Percentiles rank a stretch among this genome's conserved stretches.
phyloP scores from a whole-genome alignment of 352 stramenopile species.

The Phytopythium boreale region DNA sequence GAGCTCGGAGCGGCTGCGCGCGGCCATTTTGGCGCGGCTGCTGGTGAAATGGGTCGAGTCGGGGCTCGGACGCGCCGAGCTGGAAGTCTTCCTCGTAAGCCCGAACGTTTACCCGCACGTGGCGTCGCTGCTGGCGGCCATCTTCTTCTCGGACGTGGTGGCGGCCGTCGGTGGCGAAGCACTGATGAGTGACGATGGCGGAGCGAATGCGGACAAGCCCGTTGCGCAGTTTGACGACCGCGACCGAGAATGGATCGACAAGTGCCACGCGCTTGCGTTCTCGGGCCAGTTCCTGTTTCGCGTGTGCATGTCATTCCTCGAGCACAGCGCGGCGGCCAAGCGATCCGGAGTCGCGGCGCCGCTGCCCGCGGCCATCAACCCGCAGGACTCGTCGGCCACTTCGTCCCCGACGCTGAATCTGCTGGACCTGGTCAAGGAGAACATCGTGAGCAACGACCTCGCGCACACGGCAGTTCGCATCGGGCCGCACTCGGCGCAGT shows the following conservation, averaged over 20 bases:
- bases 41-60: constrained; percentile 87
- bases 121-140: constrained; percentile 53
- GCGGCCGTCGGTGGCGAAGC: not conserved
- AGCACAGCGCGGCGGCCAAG: constrained; percentile 23
- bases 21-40: constrained; percentile 71
- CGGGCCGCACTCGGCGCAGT: constrained; percentile 54
- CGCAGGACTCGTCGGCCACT: constrained; percentile 4
- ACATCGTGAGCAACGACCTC: constrained; percentile 72
- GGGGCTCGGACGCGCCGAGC: constrained; percentile 40
- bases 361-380: constrained; percentile 4
- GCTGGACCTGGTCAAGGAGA: constrained; percentile 69
- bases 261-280: constrained; percentile 73
- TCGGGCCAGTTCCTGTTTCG: constrained; percentile 81
- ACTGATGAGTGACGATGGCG: constrained; percentile 5
- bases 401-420: constrained; percentile 28
- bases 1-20: constrained; percentile 42
- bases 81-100: constrained; percentile 70
- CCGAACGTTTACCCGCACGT: constrained; percentile 56
- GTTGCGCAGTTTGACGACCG: constrained; percentile 57
- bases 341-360: not conserved
- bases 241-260: constrained; percentile 70
- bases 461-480: constrained; percentile 48
- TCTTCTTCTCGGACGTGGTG: constrained; percentile 77
- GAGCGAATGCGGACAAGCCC: no score
- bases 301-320: constrained; percentile 60